Percentiles rank a stretch among this genome's conserved stretches.
Evolutionary conservation across 192 early-diverging fungal genomes (phyloP).

Genomic region (Pilobolus umbonatus): DNA sequence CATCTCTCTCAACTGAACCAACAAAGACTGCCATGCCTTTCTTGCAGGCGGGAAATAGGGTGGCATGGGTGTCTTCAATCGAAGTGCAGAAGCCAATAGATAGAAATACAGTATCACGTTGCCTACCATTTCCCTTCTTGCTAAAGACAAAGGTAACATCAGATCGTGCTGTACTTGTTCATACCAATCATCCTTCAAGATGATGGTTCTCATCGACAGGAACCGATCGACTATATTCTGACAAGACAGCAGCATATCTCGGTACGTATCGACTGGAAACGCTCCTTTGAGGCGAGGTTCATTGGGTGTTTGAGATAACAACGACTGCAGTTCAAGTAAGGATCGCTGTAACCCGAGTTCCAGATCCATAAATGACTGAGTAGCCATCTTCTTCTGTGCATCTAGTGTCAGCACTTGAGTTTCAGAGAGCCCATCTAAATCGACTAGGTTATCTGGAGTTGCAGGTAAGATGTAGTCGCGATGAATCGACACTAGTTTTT

Average conservation of each 20-base stretch:
- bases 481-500: slow-evolving; percentile 59
- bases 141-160: slow-evolving; percentile 53
- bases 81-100: slow-evolving; percentile 73
- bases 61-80: slow-evolving; percentile 80
- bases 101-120: slow-evolving; percentile 75
- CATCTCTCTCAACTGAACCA: slow-evolving; percentile 54
- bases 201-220: slow-evolving; percentile 68
- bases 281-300: slow-evolving; percentile 81
- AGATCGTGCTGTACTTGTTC: slow-evolving; percentile 52
- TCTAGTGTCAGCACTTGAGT: slow-evolving; percentile 19
- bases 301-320: slow-evolving; percentile 67
- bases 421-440: slow-evolving; percentile 6
- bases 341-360: slow-evolving; percentile 65
- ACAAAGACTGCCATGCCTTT: slow-evolving; percentile 53
- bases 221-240: slow-evolving; percentile 76
- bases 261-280: slow-evolving; percentile 64
- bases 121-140: slow-evolving; percentile 66
- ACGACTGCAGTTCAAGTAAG: slow-evolving; percentile 55
- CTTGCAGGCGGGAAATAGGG: slow-evolving; percentile 70
- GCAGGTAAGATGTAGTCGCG: slow-evolving; percentile 11
- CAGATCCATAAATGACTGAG: slow-evolving; percentile 62
- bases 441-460: background rate
- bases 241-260: slow-evolving; percentile 62
- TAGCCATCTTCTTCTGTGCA: slow-evolving; percentile 23
- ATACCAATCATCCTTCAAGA: slow-evolving; percentile 54